These are phyloP conservation scores for Lathyrus oleraceus DNA, from an alignment of 306 rosid species.

Conservation along the genomic window DNA sequence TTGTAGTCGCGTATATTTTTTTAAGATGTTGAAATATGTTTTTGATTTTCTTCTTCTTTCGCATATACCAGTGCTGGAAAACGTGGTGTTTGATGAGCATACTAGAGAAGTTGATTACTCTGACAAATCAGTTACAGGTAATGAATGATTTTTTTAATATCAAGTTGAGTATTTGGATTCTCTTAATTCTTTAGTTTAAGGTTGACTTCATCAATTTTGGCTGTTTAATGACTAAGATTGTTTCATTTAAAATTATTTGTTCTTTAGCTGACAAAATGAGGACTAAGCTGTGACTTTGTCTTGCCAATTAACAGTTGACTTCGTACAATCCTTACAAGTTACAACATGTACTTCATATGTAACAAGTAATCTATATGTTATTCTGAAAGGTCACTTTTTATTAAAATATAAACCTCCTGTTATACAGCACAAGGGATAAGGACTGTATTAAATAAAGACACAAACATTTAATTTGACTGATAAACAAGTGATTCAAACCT, in stretches of 20 bases:
- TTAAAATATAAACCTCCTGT: neutral
- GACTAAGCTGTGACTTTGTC: slow-evolving; percentile 29
- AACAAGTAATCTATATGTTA: slow-evolving; percentile 12
- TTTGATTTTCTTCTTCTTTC: neutral
- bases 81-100: slow-evolving; percentile 87
- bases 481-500: slow-evolving; percentile 24
- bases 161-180: neutral
- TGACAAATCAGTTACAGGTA: slow-evolving; percentile 88
- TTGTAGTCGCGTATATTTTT: neutral
- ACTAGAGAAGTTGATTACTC: slow-evolving; percentile 75
- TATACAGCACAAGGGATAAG: slow-evolving; percentile 23
- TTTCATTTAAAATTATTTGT: slow-evolving; percentile 29
- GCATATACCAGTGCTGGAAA: slow-evolving; percentile 66
- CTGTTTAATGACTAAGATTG: slow-evolving; percentile 23
- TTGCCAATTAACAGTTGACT: slow-evolving; percentile 24
- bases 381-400: slow-evolving; percentile 5
- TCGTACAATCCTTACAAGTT: slow-evolving; percentile 2
- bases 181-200: slow-evolving; percentile 2
- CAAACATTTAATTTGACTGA: neutral
- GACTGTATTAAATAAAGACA: slow-evolving; percentile 17
- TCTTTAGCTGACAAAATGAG: neutral
- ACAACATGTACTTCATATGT: slow-evolving; percentile 3
- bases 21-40: neutral
- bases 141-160: neutral
- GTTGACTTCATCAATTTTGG: slow-evolving; percentile 22